Evolutionary conservation across 257 asterid species (phyloP).

Genomic region (Ligustrum vulgare): DNA sequence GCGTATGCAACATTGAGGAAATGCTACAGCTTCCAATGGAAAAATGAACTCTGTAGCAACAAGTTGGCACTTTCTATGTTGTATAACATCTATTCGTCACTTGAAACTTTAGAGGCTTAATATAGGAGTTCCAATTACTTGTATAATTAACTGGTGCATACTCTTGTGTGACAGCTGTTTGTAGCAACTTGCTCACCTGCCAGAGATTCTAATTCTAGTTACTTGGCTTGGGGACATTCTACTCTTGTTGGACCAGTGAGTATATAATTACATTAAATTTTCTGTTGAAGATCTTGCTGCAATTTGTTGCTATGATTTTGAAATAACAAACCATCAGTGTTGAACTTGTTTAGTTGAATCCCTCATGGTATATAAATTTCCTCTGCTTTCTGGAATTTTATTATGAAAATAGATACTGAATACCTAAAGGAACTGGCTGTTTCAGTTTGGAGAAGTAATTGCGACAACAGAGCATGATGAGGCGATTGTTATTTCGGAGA

Average conservation of each 20-base stretch:
- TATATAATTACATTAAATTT: slow-evolving; percentile 5
- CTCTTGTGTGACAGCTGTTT: slow-evolving; percentile 52
- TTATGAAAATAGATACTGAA: slow-evolving; percentile 9
- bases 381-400: slow-evolving; percentile 9
- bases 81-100: neutral
- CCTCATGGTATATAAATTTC: slow-evolving; percentile 9
- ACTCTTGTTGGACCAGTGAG: slow-evolving; percentile 94
- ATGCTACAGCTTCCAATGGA: neutral
- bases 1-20: neutral
- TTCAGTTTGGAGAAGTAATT: slow-evolving; percentile 89
- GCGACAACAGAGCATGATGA: slow-evolving; percentile 92
- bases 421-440: slow-evolving; percentile 29
- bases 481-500: slow-evolving; percentile 62
- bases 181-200: slow-evolving; percentile 96
- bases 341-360: slow-evolving; percentile 4
- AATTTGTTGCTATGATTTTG: slow-evolving; percentile 17
- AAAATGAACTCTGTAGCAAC: neutral
- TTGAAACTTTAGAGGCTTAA: slow-evolving; percentile 4
- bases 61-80: neutral
- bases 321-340: slow-evolving; percentile 11
- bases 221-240: slow-evolving; percentile 96
- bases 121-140: neutral
- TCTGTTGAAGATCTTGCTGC: slow-evolving; percentile 3
- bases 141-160: slow-evolving; percentile 16
- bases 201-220: slow-evolving; percentile 63